These are phyloP conservation scores for Aeminium ludgeri DNA, from an alignment of 495 filamentous ascomycete species.

Conservation along the genomic window DNA sequence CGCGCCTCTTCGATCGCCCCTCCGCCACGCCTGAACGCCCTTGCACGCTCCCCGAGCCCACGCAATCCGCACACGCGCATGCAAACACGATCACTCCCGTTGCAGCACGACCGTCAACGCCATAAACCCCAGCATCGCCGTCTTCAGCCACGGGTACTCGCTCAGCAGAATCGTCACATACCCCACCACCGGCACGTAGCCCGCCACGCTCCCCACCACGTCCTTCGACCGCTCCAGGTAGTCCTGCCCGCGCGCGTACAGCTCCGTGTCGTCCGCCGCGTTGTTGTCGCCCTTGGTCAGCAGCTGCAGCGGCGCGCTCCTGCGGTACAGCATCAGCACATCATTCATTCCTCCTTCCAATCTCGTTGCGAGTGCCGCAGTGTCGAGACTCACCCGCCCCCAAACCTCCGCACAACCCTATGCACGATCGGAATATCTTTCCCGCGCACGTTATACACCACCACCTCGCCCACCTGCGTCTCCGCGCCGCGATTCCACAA, in stretches of 20 bases:
- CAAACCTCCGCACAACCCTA: conserved; percentile 45
- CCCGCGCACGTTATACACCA: conserved; percentile 83
- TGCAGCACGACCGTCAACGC: conserved; percentile 86
- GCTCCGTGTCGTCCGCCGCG: conserved; percentile 77
- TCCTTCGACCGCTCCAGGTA: conserved; percentile 70
- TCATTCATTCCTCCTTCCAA: too few species aligned
- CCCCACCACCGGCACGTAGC: conserved; percentile 88
- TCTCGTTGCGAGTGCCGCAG: neutral
- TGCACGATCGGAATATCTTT: conserved; percentile 96
- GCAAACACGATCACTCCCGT: conserved; percentile 37
- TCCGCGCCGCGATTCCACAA: conserved; percentile 81
- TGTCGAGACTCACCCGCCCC: conserved; percentile 26
- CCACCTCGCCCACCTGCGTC: conserved; percentile 68
- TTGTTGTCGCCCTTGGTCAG: conserved; percentile 99
- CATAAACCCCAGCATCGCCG: conserved; percentile 84
- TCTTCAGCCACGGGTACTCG: conserved; percentile 96
- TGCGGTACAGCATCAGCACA: conserved; percentile 1
- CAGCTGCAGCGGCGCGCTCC: conserved; percentile 36
- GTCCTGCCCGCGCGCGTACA: conserved; percentile 72
- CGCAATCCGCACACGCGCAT: too few species aligned
- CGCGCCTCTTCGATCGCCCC: neutral
- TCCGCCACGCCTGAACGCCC: conserved; percentile 2
- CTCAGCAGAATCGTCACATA: conserved; percentile 95
- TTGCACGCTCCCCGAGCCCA: too few species aligned
- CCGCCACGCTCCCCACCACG: conserved; percentile 84